These are phyloP conservation scores for Wallacemonas rigidus DNA, from an alignment of 208 protist species.

Conservation along the genomic window DNA sequence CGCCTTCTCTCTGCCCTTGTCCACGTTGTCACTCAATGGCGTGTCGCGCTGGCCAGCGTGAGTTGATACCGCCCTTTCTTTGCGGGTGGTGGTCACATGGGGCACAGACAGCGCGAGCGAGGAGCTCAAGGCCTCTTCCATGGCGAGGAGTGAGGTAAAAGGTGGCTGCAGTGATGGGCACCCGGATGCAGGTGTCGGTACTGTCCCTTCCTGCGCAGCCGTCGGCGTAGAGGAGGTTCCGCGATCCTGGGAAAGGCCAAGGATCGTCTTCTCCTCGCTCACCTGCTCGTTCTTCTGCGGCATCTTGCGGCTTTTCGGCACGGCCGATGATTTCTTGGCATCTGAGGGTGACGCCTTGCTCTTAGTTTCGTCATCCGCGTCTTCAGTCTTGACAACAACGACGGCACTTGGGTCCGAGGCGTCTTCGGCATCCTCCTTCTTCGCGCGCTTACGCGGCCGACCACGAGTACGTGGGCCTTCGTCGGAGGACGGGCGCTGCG, in stretches of 20 bases:
- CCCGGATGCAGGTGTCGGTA: neutral
- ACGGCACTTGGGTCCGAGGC: too few species aligned
- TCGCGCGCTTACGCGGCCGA: neutral
- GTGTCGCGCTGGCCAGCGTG: neutral
- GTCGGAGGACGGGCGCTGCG: neutral
- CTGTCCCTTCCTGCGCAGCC: neutral
- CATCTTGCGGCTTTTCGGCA: too few species aligned
- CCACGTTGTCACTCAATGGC: neutral
- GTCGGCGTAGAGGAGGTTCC: neutral
- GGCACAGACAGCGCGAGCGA: neutral
- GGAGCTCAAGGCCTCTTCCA: slow-evolving; percentile 10
- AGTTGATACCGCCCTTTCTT: neutral
- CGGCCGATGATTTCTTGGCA: too few species aligned
- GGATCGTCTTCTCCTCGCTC: too few species aligned
- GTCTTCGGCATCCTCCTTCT: neutral
- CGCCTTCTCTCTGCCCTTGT: too few species aligned
- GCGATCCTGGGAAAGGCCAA: too few species aligned
- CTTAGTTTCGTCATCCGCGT: neutral
- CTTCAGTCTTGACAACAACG: neutral
- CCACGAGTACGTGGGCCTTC: slow-evolving; percentile 5
- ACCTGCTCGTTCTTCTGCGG: too few species aligned
- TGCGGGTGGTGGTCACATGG: neutral
- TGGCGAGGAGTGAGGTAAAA: slow-evolving; percentile 1
- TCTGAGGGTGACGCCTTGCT: too few species aligned
- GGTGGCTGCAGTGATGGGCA: neutral